phyloP scores from a whole-genome alignment of 441 rosid genomes.

The Jatropha multifida region DNA sequence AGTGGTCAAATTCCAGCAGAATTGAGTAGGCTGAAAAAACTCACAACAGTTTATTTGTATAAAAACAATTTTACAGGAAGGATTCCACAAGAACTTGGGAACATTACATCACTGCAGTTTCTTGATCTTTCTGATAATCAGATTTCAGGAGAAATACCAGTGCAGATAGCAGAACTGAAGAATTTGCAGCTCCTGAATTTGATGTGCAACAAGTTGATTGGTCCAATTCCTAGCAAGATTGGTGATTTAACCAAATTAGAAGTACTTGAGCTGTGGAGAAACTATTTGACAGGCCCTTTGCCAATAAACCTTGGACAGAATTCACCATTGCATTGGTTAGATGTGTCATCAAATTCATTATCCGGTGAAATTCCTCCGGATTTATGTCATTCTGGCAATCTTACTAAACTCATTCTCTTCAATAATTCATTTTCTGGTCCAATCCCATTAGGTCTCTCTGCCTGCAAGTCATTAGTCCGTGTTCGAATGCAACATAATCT shows the following conservation, averaged over 20 bases:
- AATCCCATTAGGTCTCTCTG: constrained; percentile 54
- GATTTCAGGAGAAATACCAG: constrained; percentile 67
- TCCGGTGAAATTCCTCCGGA: constrained; percentile 68
- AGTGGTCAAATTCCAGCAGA: constrained; percentile 72
- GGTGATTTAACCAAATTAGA: constrained; percentile 49
- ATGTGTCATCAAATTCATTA: constrained; percentile 73
- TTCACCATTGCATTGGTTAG: constrained; percentile 79
- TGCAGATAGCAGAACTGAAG: constrained; percentile 53
- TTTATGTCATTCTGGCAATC: constrained; percentile 66
- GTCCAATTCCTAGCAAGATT: constrained; percentile 54
- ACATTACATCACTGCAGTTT: constrained; percentile 48
- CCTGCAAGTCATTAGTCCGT: constrained; percentile 65
- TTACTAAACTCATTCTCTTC: constrained; percentile 85
- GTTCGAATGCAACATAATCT: constrained; percentile 71
- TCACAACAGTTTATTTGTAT: constrained; percentile 65
- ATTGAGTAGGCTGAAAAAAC: constrained; percentile 57
- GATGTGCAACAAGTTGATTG: constrained; percentile 76
- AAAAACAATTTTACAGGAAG: constrained; percentile 64
- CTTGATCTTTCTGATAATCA: constrained; percentile 84
- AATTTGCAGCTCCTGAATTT: constrained; percentile 76
- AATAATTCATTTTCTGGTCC: constrained; percentile 75
- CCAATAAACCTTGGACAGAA: constrained; percentile 66
- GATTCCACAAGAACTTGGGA: constrained; percentile 67
- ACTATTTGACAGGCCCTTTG: constrained; percentile 68
- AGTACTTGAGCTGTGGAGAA: constrained; percentile 84